Conservation (phyloP, 225 moss, liverwort and hornwort species). For the Pleurozium schreberi region DNA sequence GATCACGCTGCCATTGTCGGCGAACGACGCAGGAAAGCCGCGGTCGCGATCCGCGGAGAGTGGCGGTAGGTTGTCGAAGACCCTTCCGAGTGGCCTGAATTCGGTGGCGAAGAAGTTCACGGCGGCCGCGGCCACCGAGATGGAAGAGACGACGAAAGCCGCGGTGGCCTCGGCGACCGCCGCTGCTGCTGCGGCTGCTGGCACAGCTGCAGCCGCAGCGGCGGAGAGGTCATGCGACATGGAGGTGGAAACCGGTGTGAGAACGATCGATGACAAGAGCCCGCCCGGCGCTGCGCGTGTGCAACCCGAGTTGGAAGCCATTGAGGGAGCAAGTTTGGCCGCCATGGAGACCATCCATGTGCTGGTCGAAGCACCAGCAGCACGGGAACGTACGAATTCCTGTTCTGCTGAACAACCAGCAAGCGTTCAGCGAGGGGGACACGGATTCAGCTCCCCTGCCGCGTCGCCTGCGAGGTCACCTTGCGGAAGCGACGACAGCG, state of each 20-base stretch:
- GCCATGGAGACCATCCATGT: slow-evolving; percentile 28
- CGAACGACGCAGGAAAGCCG: slow-evolving; percentile 5
- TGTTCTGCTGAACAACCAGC: slow-evolving; percentile 27
- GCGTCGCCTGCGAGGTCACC: slow-evolving; percentile 29
- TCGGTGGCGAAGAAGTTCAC: slow-evolving; percentile 10
- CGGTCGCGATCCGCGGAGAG: slow-evolving; percentile 22
- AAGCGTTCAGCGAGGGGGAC: slow-evolving; percentile 10
- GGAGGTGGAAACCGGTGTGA: slow-evolving; percentile 17
- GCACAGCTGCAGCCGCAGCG: neutral
- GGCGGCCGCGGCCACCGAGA: neutral
- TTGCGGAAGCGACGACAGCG: slow-evolving; percentile 21
- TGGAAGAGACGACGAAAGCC: slow-evolving; percentile 2
- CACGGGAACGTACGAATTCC: slow-evolving; percentile 33
- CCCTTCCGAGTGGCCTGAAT: neutral
- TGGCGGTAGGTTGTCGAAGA: slow-evolving; percentile 10
- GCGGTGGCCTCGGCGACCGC: neutral
- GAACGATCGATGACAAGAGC: slow-evolving; percentile 12
- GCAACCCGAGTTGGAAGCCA: slow-evolving; percentile 57
- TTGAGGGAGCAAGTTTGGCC: slow-evolving; percentile 53
- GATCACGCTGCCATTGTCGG: slow-evolving; percentile 32
- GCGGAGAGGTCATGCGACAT: slow-evolving; percentile 23
- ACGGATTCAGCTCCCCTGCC: neutral
- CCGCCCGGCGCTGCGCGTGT: slow-evolving; percentile 21
- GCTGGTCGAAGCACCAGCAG: slow-evolving; percentile 30
- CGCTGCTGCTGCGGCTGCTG: neutral